Base-by-base conservation (phyloP, 1,284 basidiomycete species). In the Marasmius fiardii region DNA sequence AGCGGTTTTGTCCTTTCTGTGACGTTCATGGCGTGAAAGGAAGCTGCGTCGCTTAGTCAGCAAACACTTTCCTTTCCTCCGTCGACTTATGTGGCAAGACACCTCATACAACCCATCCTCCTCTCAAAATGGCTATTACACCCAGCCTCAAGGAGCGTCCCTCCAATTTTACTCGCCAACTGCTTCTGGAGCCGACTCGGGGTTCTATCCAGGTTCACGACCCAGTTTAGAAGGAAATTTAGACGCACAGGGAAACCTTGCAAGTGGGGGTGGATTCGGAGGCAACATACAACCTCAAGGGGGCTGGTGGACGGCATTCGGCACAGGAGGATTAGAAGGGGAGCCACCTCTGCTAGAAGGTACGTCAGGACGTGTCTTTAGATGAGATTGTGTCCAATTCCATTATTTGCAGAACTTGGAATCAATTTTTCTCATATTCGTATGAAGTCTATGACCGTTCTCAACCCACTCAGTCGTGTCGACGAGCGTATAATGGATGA, bases 401-500 rank as follows among this genome's bases (percentile, higher is more conserved):
- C 11, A 28, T 14, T 44, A 35, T 23, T 54, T 48, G n/a, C 65
- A 98, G 96, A 99, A 71, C 86, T 99, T 26, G 97, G 96, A 45
- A 95, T 99, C 71, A 98, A 99, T 74, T 95, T 98, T 64, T 85
- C 87, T 39, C 97, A 99, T 71, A 98, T 99, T 70, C 82, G 92
- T 48, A 87, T 87, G 58, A 99, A 99, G 77, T 92, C 94, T 14
- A 75, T 96, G 72, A 94, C 97, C 0, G 97, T 99, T 3, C 84
- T 99, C 56, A 98, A 98, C 66, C 97, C 97, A 1, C 74, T 98
- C 26, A 83, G 86, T 60, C 80, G 80, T 57, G 87, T 98, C 56
- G 92, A 99, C 64, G 91, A 92, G 59, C 90, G 86, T 64, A 98
- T 99, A 64, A 99, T 99, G 97, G 97, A 99, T 72, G 97, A 99